Percentiles rank a stretch among this genome's conserved stretches.
Evolutionary conservation across 305 asterid genomes (phyloP).

Genomic region (Fraxinus baroniana): DNA sequence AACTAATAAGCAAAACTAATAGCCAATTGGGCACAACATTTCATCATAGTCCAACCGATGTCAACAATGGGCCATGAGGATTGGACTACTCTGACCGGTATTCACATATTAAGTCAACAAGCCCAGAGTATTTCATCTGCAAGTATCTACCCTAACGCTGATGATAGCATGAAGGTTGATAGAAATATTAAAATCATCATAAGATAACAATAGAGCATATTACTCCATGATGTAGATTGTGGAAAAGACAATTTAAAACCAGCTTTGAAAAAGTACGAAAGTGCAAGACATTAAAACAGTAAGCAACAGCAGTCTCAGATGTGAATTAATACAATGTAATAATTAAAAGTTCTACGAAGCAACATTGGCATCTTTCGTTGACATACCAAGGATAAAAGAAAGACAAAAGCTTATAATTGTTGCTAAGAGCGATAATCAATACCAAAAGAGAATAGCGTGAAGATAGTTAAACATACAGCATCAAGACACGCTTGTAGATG

Average conservation of each 20-base stretch:
- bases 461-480: slow-evolving; percentile 56
- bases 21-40: neutral
- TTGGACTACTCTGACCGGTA: slow-evolving; percentile 10
- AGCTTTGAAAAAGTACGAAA: slow-evolving; percentile 3
- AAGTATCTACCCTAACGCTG: neutral
- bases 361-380: neutral
- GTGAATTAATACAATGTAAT: neutral
- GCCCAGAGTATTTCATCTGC: neutral
- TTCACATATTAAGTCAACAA: neutral
- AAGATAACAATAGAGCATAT: neutral
- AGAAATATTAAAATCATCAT: neutral
- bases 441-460: slow-evolving; percentile 14
- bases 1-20: too few relatives aligned
- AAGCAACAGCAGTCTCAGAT: neutral
- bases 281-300: neutral
- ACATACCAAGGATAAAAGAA: neutral
- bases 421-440: neutral
- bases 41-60: neutral
- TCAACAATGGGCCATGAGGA: neutral
- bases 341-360: neutral
- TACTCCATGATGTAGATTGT: neutral
- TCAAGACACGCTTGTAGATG: slow-evolving; percentile 90
- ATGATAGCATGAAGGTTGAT: neutral
- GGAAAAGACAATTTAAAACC: slow-evolving; percentile 1
- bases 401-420: neutral